Percentiles rank a stretch among this genome's conserved stretches.
phyloP scores from a whole-genome alignment of 2,329 filamentous ascomycete species.

The Emmonsia crescens region DNA sequence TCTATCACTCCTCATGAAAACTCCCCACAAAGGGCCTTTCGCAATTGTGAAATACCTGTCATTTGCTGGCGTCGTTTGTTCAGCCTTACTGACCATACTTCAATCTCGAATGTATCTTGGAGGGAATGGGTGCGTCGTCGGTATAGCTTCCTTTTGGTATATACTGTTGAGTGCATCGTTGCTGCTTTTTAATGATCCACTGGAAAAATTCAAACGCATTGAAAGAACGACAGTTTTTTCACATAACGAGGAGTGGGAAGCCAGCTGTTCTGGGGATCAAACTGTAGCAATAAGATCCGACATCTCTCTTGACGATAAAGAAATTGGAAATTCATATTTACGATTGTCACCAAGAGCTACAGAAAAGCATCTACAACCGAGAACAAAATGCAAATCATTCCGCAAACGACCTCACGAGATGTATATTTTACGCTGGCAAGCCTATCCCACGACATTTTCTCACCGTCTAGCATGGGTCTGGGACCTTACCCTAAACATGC shows the following conservation, averaged over 20 bases:
- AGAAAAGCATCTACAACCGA: neutral
- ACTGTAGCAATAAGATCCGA: neutral
- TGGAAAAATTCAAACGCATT: conserved; percentile 46
- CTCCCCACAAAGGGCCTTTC: conserved; percentile 23
- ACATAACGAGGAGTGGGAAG: conserved; percentile 9
- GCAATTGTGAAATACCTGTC: conserved; percentile 34
- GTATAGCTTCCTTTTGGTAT: conserved; percentile 44
- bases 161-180: conserved; percentile 44
- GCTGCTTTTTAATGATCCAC: conserved; percentile 45
- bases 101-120: conserved; percentile 40
- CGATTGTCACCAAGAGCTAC: neutral
- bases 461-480: conserved; percentile 49
- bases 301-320: neutral
- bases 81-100: conserved; percentile 35
- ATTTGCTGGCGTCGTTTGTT: conserved; percentile 34
- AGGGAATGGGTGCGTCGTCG: conserved; percentile 45
- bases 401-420: conserved; percentile 7
- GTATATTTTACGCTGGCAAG: conserved; percentile 41
- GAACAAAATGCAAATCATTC: neutral
- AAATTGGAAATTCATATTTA: neutral
- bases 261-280: neutral
- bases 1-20: conserved; percentile 43
- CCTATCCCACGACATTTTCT: conserved; percentile 39
- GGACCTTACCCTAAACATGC: conserved; percentile 47
- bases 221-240: conserved; percentile 27